phyloP scores from a whole-genome alignment of 2,329 filamentous ascomycete genomes.

The Neocatenulostroma microsporum region DNA sequence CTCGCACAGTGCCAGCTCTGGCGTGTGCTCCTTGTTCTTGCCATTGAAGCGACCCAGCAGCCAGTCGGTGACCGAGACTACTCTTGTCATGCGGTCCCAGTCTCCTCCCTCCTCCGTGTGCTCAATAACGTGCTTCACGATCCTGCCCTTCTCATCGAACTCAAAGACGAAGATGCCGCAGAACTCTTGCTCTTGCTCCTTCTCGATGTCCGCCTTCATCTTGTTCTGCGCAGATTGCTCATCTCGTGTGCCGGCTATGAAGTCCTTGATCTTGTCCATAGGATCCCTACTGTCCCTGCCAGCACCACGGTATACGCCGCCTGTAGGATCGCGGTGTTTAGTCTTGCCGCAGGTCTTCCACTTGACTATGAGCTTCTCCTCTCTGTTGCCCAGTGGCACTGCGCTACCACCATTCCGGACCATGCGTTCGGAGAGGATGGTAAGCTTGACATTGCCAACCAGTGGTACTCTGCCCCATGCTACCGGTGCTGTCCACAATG shows the following conservation, averaged over 20 bases:
- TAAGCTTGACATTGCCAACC: conserved; percentile 78
- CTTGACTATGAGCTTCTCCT: conserved; percentile 80
- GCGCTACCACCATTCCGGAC: conserved; percentile 46
- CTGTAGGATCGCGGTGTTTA: conserved; percentile 36
- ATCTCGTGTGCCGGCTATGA: conserved; percentile 40
- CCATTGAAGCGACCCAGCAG: conserved; percentile 69
- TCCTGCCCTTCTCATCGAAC: conserved; percentile 78
- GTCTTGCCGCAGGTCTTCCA: conserved; percentile 67
- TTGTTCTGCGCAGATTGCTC: neutral
- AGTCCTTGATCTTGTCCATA: conserved; percentile 48
- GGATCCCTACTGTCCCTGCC: conserved; percentile 35
- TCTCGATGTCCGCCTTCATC: neutral
- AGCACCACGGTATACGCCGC: conserved; percentile 36
- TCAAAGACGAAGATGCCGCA: conserved; percentile 91
- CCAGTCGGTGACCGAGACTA: conserved; percentile 93
- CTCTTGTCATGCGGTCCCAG: conserved; percentile 75
- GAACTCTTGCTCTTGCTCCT: conserved; percentile 57
- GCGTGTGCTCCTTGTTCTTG: conserved; percentile 34
- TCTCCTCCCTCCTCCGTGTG: conserved; percentile 76
- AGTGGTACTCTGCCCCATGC: conserved; percentile 92
- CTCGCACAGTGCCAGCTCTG: conserved; percentile 37
- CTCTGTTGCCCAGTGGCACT: conserved; percentile 34
- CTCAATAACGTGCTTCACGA: conserved; percentile 87
- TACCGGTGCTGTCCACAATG: conserved; percentile 90
- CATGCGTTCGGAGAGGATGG: conserved; percentile 86